These are phyloP conservation scores for Lasiosphaeria ovina DNA, from an alignment of 495 filamentous ascomycete species.

Conservation along the genomic window DNA sequence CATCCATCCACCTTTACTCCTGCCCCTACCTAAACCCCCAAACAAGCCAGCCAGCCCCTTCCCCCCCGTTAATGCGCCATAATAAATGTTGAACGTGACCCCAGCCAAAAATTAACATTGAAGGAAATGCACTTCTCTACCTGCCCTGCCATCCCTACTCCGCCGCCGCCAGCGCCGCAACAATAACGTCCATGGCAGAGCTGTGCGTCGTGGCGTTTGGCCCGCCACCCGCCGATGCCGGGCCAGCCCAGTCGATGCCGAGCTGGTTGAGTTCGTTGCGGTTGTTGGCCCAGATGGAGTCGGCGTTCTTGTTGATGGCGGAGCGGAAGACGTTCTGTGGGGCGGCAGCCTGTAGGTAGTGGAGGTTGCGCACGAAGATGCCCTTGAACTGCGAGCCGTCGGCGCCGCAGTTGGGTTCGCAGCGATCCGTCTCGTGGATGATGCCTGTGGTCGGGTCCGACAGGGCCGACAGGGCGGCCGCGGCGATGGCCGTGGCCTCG, in stretches of 20 bases:
- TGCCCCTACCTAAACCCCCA: too few species aligned
- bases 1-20: too few species aligned
- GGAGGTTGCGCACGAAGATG: constrained; percentile 70
- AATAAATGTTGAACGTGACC: too few species aligned
- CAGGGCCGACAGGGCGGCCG: constrained; percentile 57
- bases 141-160: neutral
- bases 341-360: constrained; percentile 52
- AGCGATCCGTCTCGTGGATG: constrained; percentile 55
- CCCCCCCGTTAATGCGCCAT: too few species aligned
- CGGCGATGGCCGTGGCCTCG: constrained; percentile 62
- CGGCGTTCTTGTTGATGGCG: constrained; percentile 61
- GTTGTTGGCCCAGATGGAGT: constrained; percentile 65
- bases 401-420: constrained; percentile 61
- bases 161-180: constrained; percentile 56
- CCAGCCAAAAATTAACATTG: too few species aligned
- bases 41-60: too few species aligned
- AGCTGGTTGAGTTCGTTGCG: constrained; percentile 52
- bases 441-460: constrained; percentile 54
- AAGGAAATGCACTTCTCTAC: neutral
- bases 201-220: constrained; percentile 55
- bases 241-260: constrained; percentile 59
- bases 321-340: constrained; percentile 50
- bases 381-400: constrained; percentile 77
- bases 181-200: constrained; percentile 65
- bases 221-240: constrained; percentile 47